Evolutionary conservation across 2,329 filamentous ascomycete species (phyloP).

Genomic region (Colletotrichum agaves): DNA sequence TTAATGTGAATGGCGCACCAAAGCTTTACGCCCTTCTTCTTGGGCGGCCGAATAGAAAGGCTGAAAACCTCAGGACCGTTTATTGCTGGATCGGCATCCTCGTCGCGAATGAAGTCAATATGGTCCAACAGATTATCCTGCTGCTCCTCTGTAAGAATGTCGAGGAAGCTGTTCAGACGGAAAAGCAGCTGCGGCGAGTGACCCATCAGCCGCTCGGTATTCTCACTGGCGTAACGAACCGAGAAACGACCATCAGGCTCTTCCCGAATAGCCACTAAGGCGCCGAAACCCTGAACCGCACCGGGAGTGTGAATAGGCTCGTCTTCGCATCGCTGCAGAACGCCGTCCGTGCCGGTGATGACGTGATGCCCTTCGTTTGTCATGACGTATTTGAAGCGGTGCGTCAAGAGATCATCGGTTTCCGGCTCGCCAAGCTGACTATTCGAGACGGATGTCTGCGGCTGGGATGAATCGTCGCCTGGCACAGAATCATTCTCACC

Average conservation of each 20-base stretch:
- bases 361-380: constrained; percentile 84
- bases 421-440: constrained; percentile 4
- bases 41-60: constrained; percentile 73
- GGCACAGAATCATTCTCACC: constrained; percentile 40
- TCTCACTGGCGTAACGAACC: constrained; percentile 83
- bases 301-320: constrained; percentile 91
- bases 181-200: constrained; percentile 83
- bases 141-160: constrained; percentile 86
- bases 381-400: constrained; percentile 81
- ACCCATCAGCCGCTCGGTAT: constrained; percentile 78
- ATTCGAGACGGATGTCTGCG: background rate
- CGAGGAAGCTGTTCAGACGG: constrained; percentile 77
- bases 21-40: constrained; percentile 71
- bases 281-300: constrained; percentile 82
- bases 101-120: constrained; percentile 87
- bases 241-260: constrained; percentile 73
- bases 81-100: constrained; percentile 77
- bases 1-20: constrained; percentile 91
- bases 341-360: constrained; percentile 81
- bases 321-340: constrained; percentile 85
- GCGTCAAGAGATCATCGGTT: constrained; percentile 62
- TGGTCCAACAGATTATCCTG: constrained; percentile 86
- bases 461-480: constrained; percentile 14
- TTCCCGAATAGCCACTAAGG: constrained; percentile 79
- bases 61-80: constrained; percentile 91